Evolutionary conservation across 805 yeast genomes (phyloP).

Genomic region (Suhomyces vadensis): DNA sequence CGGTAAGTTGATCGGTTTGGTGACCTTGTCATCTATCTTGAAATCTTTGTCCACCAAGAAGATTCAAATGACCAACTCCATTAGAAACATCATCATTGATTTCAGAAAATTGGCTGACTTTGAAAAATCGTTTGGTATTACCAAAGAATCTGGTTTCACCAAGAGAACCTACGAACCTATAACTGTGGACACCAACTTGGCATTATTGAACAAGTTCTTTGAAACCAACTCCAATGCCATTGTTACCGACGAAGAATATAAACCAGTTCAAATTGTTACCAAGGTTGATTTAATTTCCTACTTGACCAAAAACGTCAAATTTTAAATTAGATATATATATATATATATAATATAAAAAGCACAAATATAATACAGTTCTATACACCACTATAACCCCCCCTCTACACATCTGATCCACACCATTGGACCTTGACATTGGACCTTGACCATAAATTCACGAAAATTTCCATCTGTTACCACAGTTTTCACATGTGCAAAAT

Average conservation of each 20-base stretch:
- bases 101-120: constrained; percentile 71
- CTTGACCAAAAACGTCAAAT: constrained; percentile 38
- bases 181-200: constrained; percentile 62
- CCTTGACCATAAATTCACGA: no score
- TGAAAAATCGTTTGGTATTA: constrained; percentile 62
- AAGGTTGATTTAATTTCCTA: constrained; percentile 76
- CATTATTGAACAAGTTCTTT: constrained; percentile 72
- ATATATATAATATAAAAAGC: neutral
- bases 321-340: constrained; percentile 10
- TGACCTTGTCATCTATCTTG: constrained; percentile 72
- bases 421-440: no score
- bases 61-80: constrained; percentile 55
- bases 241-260: constrained; percentile 68
- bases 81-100: constrained; percentile 64
- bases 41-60: constrained; percentile 64
- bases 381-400: no score
- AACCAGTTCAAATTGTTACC: constrained; percentile 82
- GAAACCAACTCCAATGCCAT: constrained; percentile 84
- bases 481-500: constrained; percentile 94
- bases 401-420: no score
- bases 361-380: neutral
- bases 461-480: constrained; percentile 98
- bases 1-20: constrained; percentile 70
- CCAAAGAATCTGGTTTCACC: constrained; percentile 54
- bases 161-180: constrained; percentile 68